phyloP scores from a whole-genome alignment of 306 rosid genomes.

The Quillaja saponaria region DNA sequence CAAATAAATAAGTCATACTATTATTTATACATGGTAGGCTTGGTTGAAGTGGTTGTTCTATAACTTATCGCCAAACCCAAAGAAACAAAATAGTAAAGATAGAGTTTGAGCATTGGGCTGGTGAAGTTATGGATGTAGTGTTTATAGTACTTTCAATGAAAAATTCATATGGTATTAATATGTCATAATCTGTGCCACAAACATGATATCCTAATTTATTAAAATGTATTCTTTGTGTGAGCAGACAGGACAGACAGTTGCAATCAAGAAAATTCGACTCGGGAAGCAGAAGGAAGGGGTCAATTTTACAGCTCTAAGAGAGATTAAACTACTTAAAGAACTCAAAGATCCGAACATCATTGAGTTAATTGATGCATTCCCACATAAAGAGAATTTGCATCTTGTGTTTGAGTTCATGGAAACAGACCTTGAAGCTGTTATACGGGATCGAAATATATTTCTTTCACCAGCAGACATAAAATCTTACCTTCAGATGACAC shows the following conservation, averaged over 20 bases:
- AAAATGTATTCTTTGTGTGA: conserved; percentile 35
- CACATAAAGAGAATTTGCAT: conserved; percentile 91
- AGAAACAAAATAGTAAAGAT: too few species aligned
- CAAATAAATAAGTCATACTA: too few species aligned
- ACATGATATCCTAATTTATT: conserved; percentile 13
- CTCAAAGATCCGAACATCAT: conserved; percentile 79
- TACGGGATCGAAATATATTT: conserved; percentile 83
- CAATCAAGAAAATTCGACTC: conserved; percentile 91
- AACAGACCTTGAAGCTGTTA: conserved; percentile 97
- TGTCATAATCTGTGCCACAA: conserved; percentile 10
- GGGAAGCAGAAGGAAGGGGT: conserved; percentile 98
- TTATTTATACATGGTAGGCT: too few species aligned
- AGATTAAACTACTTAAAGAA: conserved; percentile 86
- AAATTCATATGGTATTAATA: conserved; percentile 1
- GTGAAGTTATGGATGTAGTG: not conserved
- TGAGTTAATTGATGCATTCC: conserved; percentile 88
- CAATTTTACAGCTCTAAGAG: conserved; percentile 90
- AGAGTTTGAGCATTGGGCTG: not conserved
- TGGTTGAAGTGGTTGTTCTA: too few species aligned
- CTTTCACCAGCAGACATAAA: conserved; percentile 90
- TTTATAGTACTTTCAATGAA: conserved; percentile 14
- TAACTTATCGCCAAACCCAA: too few species aligned
- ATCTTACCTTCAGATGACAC: conserved; percentile 87
- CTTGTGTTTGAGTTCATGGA: conserved; percentile 98
- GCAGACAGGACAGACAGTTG: conserved; percentile 92